Conservation (phyloP, 1,284 basidiomycete genomes). For the Laetiporus sulphureus region DNA sequence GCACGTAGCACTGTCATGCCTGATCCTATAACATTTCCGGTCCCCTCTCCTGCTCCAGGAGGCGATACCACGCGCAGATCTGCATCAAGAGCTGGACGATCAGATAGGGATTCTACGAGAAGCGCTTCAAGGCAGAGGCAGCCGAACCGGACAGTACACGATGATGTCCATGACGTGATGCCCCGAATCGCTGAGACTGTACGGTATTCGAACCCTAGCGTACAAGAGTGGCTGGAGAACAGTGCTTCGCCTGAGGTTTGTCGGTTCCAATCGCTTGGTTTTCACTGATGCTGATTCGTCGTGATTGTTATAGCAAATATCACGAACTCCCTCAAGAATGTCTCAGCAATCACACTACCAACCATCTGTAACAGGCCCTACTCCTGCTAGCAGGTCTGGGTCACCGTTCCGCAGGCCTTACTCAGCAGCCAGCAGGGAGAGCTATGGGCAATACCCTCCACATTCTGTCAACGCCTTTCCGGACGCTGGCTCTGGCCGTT, state of each 20-base stretch:
- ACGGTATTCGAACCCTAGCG: slow-evolving; percentile 2
- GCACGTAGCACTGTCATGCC: slow-evolving; percentile 17
- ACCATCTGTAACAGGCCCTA: neutral
- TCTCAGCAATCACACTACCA: no score
- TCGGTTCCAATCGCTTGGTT: neutral
- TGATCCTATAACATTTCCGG: slow-evolving; percentile 20
- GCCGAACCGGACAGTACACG: neutral
- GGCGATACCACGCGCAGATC: slow-evolving; percentile 8
- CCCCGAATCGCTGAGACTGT: slow-evolving; percentile 16
- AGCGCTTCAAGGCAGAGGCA: slow-evolving; percentile 2
- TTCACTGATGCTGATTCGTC: neutral
- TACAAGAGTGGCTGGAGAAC: slow-evolving; percentile 3
- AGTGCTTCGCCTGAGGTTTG: neutral
- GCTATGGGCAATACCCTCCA: slow-evolving; percentile 2
- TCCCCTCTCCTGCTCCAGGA: slow-evolving; percentile 8
- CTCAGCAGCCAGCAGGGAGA: neutral
- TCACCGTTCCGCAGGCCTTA: slow-evolving; percentile 5
- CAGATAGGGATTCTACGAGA: slow-evolving; percentile 1
- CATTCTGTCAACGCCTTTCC: slow-evolving; percentile 7
- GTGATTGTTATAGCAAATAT: no score
- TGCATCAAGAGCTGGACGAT: neutral
- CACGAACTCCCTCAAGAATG: no score
- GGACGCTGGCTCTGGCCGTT: slow-evolving; percentile 7
- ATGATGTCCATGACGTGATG: no score
- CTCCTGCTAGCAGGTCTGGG: neutral